Conservation (phyloP, 1,284 basidiomycete species). For the Marasmius fiardii region DNA sequence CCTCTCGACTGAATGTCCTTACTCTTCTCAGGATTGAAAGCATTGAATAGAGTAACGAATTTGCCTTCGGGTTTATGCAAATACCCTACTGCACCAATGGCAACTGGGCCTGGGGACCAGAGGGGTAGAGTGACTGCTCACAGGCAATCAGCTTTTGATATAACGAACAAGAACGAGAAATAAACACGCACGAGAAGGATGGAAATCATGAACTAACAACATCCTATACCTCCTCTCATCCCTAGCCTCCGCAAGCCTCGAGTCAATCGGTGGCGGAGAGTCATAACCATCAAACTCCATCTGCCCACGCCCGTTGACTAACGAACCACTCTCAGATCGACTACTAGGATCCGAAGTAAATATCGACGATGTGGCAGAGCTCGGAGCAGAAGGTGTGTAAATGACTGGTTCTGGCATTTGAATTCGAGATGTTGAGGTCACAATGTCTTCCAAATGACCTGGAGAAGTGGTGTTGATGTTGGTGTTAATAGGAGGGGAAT, state of each 20-base stretch:
- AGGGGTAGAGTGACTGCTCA: conserved; percentile 62
- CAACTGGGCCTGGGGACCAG: conserved; percentile 61
- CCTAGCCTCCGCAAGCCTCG: conserved; percentile 37
- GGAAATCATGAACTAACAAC: conserved; percentile 61
- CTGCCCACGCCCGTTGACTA: conserved; percentile 7
- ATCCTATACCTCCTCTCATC: conserved; percentile 64
- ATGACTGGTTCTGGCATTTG: conserved; percentile 26
- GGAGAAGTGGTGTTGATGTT: not conserved
- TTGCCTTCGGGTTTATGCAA: conserved; percentile 55
- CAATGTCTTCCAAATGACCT: conserved; percentile 11
- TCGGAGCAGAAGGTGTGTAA: conserved; percentile 25
- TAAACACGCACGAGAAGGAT: conserved; percentile 54
- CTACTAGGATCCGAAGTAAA: conserved; percentile 24
- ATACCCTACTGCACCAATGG: conserved; percentile 71
- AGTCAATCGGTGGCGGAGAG: conserved; percentile 44
- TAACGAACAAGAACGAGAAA: not conserved
- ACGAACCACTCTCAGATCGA: conserved; percentile 19
- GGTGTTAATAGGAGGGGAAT: conserved; percentile 5
- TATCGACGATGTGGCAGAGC: conserved; percentile 24
- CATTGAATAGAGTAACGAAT: conserved; percentile 71
- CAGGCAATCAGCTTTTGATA: conserved; percentile 4
- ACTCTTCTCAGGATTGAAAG: conserved; percentile 46
- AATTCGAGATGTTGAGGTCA: conserved; percentile 13
- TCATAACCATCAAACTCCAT: conserved; percentile 31
- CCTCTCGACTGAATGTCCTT: conserved; percentile 26